Base-by-base conservation (phyloP, 139 green algal species). In the Yamagishiella unicocca region DNA sequence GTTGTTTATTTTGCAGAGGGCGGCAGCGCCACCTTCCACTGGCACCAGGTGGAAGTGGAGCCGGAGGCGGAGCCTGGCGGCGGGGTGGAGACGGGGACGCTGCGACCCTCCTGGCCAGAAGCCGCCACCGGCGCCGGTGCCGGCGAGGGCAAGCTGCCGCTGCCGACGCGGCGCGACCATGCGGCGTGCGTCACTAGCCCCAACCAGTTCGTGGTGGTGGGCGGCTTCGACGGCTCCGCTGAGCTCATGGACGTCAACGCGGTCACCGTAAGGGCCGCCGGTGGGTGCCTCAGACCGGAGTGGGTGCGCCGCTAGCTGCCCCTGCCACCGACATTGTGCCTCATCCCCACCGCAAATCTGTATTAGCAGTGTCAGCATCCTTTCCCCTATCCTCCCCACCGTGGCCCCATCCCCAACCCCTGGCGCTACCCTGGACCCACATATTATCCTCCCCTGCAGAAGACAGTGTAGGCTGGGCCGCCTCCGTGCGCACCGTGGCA, bases 171-270 rank as follows among this genome's bases (percentile, higher is more conserved):
- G 17, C 54, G 83, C 0, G 89, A 89, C 70, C 64, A 87, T 45
- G 90, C 88, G 40, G 85, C 79, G 1, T 92, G 89, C 73, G 83
- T 77, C 3, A 84, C 53, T 6, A 90, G 88, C 22, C 82, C 87
- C 25, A 78, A 80, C 58, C 76, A 83, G 50, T 91, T 92, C 43
- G 78, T 92, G 25, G 79, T 92, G 8, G 46, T 89, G 38, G 91
- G 91, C 29, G 91, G 91, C 35, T 94, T 92, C 81, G 88, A 92
- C 68, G 89, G 88, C 17, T 45, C 46, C 58, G 24, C 53, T 6
- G 88, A 90, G 81, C 54, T 72, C 7, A 87, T 89, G 88, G 76
- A 91, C 71, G 42, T 87, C 10, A 37, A 87, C 7, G 62, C 43
- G 1, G 45, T 87, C 45, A 87, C 81, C 31, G 81, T 87, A 7